Evolutionary conservation across 108 stramenopile species (phyloP).

Genomic region (Cyclotella choctawhatcheeana): DNA sequence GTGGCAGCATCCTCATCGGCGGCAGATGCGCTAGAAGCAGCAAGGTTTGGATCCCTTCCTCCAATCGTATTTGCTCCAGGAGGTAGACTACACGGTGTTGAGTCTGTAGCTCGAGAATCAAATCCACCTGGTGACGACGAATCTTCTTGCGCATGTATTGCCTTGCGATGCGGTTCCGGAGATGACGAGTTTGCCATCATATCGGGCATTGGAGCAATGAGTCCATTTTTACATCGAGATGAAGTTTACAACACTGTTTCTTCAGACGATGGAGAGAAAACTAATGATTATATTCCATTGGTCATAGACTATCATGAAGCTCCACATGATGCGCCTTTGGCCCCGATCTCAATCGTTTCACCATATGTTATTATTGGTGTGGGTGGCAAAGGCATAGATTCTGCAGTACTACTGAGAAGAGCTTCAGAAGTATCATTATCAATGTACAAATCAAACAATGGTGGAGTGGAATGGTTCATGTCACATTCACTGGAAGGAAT

Average conservation of each 20-base stretch:
- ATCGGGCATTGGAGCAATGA: conserved; percentile 53
- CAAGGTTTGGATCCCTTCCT: conserved; percentile 56
- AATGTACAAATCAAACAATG: conserved; percentile 43
- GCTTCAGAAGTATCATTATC: conserved; percentile 43
- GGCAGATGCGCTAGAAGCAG: conserved; percentile 39
- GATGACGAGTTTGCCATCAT: conserved; percentile 61
- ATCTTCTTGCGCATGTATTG: conserved; percentile 57
- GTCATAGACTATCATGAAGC: conserved; percentile 27
- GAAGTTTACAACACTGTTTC: not conserved
- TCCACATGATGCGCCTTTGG: not conserved
- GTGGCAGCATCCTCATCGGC: conserved; percentile 11
- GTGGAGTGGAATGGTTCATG: conserved; percentile 48
- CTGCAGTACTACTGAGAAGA: conserved; percentile 48
- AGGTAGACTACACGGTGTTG: conserved; percentile 72
- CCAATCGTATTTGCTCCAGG: conserved; percentile 79
- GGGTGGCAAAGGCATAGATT: conserved; percentile 70
- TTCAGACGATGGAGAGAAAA: not conserved
- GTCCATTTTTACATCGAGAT: conserved; percentile 46
- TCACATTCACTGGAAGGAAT: conserved; percentile 47
- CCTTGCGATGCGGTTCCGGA: conserved; percentile 43
- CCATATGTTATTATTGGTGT: conserved; percentile 50
- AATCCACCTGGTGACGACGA: conserved; percentile 23
- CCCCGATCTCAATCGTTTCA: conserved; percentile 53
- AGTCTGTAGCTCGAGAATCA: conserved; percentile 51
- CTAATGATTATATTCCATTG: conserved; percentile 18